These are phyloP conservation scores for Antrodiella citrinella DNA, from an alignment of 768 basidiomycete species.

Conservation along the genomic window DNA sequence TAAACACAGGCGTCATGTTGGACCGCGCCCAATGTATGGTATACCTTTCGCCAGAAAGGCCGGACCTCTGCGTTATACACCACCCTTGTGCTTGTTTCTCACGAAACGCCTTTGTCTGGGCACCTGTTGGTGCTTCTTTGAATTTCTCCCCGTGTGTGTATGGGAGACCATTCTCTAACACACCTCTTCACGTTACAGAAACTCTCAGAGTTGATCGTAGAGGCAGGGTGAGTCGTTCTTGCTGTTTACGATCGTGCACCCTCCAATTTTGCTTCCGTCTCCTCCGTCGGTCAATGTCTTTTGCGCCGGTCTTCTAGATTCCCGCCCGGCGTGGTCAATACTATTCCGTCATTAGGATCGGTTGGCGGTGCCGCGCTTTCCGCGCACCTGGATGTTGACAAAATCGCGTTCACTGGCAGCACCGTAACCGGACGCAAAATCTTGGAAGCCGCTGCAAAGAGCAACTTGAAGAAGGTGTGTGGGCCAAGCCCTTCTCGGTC, in stretches of 20 bases:
- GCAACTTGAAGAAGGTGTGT: slow-evolving; percentile 84
- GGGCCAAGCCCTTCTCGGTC: no score
- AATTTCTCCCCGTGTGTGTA: no score
- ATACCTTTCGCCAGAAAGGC: no score
- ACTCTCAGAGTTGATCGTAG: slow-evolving; percentile 72
- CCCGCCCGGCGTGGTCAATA: slow-evolving; percentile 88
- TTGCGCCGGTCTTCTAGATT: slow-evolving; percentile 40
- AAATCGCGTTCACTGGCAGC: slow-evolving; percentile 93
- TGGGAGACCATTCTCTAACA: background rate
- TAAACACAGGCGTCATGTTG: no score
- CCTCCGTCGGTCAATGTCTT: background rate
- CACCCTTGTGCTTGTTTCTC: no score
- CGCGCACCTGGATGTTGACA: slow-evolving; percentile 79
- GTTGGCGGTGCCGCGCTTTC: slow-evolving; percentile 84
- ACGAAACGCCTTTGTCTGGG: no score
- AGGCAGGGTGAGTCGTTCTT: slow-evolving; percentile 62
- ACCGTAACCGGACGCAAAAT: slow-evolving; percentile 85
- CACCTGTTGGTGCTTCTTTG: no score
- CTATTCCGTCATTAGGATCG: slow-evolving; percentile 72
- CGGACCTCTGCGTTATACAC: no score
- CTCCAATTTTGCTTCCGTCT: background rate
- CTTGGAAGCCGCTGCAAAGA: slow-evolving; percentile 86
- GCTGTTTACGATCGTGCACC: background rate
- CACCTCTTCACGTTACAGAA: slow-evolving; percentile 34
- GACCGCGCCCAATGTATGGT: no score